phyloP scores from a whole-genome alignment of 2,329 filamentous ascomycete species.

The Cladosporium phlei region DNA sequence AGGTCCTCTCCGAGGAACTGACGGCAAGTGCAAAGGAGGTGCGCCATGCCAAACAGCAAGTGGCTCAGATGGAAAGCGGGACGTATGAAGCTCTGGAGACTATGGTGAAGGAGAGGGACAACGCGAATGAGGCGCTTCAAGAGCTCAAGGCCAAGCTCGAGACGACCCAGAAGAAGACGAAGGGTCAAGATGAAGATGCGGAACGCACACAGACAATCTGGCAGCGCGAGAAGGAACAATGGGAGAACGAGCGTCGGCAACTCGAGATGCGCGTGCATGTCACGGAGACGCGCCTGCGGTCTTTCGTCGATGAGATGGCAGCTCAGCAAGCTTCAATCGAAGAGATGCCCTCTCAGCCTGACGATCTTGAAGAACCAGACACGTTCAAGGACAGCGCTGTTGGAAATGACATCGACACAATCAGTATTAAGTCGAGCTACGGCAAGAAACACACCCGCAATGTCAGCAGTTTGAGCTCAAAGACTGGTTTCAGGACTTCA shows the following conservation, averaged over 20 bases:
- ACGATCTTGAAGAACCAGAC: slow-evolving; percentile 53
- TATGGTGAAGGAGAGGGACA: slow-evolving; percentile 78
- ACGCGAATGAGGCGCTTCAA: slow-evolving; percentile 64
- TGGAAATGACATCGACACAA: slow-evolving; percentile 56
- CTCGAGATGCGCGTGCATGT: slow-evolving; percentile 82
- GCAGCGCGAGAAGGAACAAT: slow-evolving; percentile 76
- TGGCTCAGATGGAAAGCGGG: slow-evolving; percentile 81
- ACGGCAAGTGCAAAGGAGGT: slow-evolving; percentile 67
- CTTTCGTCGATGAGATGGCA: slow-evolving; percentile 80
- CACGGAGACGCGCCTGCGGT: slow-evolving; percentile 80
- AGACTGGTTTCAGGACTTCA: slow-evolving; percentile 4
- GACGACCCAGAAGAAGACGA: slow-evolving; percentile 67
- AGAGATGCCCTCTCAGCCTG: slow-evolving; percentile 25
- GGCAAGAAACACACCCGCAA: slow-evolving; percentile 28
- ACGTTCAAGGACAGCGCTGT: slow-evolving; percentile 54
- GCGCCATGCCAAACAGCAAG: slow-evolving; percentile 75
- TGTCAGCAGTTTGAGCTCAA: slow-evolving; percentile 30
- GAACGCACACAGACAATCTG: slow-evolving; percentile 73
- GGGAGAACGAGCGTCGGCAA: slow-evolving; percentile 77
- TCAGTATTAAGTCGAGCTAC: background rate
- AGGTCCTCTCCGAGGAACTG: slow-evolving; percentile 60
- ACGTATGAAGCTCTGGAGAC: slow-evolving; percentile 81
- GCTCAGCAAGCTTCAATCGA: slow-evolving; percentile 54
- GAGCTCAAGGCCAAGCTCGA: slow-evolving; percentile 79
- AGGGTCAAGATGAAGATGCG: slow-evolving; percentile 76